Conservation (phyloP, 352 stramenopile genomes). For the Globisporangium cederbergense region DNA sequence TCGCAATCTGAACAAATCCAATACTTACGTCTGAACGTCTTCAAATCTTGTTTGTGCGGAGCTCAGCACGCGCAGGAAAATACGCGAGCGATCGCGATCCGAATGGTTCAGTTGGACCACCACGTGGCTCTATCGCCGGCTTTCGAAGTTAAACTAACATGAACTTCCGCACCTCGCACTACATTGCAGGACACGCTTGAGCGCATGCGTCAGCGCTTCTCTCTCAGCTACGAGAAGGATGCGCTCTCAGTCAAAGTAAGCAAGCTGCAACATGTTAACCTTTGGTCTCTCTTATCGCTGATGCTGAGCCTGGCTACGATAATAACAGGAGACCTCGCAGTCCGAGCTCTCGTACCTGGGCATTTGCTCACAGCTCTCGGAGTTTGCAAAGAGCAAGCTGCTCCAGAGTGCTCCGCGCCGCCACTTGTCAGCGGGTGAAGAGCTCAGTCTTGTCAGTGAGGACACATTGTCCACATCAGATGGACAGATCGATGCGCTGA, state of each 20-base stretch:
- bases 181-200: conserved; percentile 9
- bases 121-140: background rate
- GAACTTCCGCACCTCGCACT: background rate
- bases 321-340: conserved; percentile 25
- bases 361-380: conserved; percentile 40
- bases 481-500: conserved; percentile 20
- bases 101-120: conserved; percentile 17
- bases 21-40: background rate
- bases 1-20: background rate
- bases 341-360: conserved; percentile 37
- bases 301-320: background rate
- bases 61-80: conserved; percentile 34
- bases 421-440: conserved; percentile 18
- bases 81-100: conserved; percentile 25
- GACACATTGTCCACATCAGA: background rate
- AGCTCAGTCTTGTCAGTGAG: conserved; percentile 13
- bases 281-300: too few species aligned
- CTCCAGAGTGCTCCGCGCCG: conserved; percentile 25
- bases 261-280: background rate
- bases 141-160: too few species aligned
- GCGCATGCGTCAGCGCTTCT: conserved; percentile 22
- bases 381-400: conserved; percentile 25
- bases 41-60: background rate
- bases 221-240: conserved; percentile 27
- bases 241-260: conserved; percentile 13